phyloP scores from a whole-genome alignment of 345 rosid species.

The Odontarrhena argentea region DNA sequence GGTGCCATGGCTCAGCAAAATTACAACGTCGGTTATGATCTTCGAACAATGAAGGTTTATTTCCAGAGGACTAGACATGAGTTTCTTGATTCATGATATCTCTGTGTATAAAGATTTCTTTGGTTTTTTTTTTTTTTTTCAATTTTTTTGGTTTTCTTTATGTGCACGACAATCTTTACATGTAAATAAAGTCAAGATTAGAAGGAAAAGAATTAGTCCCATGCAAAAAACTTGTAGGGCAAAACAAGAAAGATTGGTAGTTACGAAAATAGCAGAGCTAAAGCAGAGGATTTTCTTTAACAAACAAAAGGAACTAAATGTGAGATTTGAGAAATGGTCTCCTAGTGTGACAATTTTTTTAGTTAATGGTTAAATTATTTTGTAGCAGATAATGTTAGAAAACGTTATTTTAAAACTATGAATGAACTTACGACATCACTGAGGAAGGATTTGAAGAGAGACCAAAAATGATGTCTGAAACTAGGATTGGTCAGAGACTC shows the following conservation, averaged over 20 bases:
- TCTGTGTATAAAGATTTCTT: background rate
- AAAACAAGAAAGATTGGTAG: background rate
- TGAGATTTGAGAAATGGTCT: no score
- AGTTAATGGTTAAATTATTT: no score
- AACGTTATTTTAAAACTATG: no score
- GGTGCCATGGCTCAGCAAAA: constrained; percentile 44
- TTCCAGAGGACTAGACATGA: constrained; percentile 38
- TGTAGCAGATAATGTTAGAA: no score
- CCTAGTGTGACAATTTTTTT: no score
- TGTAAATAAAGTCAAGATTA: background rate
- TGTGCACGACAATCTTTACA: background rate
- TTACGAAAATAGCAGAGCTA: background rate
- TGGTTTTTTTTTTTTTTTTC: no score
- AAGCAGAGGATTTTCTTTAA: background rate
- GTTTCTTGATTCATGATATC: constrained; percentile 29
- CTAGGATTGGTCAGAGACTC: no score
- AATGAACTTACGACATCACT: no score
- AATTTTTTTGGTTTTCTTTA: background rate
- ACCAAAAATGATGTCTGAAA: no score
- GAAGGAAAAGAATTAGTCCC: background rate
- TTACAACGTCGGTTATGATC: constrained; percentile 41
- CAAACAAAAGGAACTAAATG: background rate
- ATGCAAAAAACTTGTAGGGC: background rate
- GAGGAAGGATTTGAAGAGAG: no score
- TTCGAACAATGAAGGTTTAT: constrained; percentile 34